Evolutionary conservation across 140 eudicot genomes (phyloP), one percentile per base, ranked within the genome.

Genomic region (Flaveria floridana): DNA sequence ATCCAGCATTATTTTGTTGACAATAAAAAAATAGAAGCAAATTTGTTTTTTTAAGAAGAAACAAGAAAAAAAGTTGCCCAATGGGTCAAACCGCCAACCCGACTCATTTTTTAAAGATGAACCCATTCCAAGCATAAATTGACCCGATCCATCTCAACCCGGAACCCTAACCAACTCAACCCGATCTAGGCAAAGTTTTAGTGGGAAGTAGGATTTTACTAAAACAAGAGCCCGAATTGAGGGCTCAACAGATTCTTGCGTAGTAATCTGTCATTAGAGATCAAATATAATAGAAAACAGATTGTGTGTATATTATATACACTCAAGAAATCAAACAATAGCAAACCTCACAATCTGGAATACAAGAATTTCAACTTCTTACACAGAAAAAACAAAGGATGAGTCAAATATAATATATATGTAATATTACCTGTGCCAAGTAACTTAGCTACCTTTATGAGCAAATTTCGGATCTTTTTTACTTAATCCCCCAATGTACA

Each of bases 401-500:
- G 73, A 74, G 78, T 73, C 78, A 72, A 67, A 82, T 64, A 62
- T 65, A 78, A 58, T 57, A 70, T 58, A 68, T 71, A 64, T 76
- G 55, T 55, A 42, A 77, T 51, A 65, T 23, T 44, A 61, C 53
- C 79, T 71, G 55, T 78, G 57, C 73, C 72, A 70, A 68, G 78
- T 48, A 57, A 76, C 81, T 72, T 73, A 71, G 50, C 68, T 62
- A 76, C 70, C 62, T 80, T 80, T 78, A 78, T 66, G 73, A 74
- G 68, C 77, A 77, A 76, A 68, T 73, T 70, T 48, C 30, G 11
- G 72, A 62, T 70, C 39, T 62, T 72, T 51, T 53, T 73, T 48
- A 70, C 67, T 64, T 72, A 57, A 75, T 20, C 75, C 83, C 84
- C 80, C 71, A 80, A 86, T 83, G 84, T 86, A 86, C 90, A 86